Percentiles rank a stretch among this genome's conserved stretches.
phyloP scores from a whole-genome alignment of 306 rosid genomes.

The Lablab purpureus region DNA sequence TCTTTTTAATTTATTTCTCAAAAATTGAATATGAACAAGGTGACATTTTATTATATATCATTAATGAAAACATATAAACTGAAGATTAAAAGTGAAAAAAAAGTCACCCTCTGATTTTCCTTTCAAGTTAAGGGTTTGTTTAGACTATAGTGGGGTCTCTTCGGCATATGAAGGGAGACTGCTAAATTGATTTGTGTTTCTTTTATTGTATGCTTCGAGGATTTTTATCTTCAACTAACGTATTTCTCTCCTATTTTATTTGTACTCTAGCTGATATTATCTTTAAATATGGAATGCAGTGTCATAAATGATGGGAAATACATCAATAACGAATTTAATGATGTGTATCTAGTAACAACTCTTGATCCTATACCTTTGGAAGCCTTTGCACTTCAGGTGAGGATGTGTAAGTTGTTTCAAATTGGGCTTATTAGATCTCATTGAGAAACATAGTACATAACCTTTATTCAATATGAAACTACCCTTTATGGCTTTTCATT shows the following conservation, averaged over 20 bases:
- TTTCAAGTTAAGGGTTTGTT: constrained; percentile 21
- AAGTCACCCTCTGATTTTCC: constrained; percentile 16
- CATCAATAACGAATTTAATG: constrained; percentile 85
- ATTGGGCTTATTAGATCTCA: constrained; percentile 31
- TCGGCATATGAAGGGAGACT: constrained; percentile 31
- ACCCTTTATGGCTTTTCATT: constrained; percentile 10
- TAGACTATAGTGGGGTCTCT: background rate
- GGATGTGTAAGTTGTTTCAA: constrained; percentile 43
- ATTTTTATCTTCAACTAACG: constrained; percentile 22
- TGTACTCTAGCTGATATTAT: constrained; percentile 40
- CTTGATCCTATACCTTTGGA: constrained; percentile 84
- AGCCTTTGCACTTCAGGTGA: constrained; percentile 95
- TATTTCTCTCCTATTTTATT: constrained; percentile 31
- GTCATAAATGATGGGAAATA: constrained; percentile 73
- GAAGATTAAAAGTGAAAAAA: constrained; percentile 7
- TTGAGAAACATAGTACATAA: constrained; percentile 1
- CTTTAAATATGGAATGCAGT: constrained; percentile 64
- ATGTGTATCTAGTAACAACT: constrained; percentile 91
- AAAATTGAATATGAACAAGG: constrained; percentile 19
- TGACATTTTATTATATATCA: constrained; percentile 1
- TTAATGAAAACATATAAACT: constrained; percentile 23
- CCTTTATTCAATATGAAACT: constrained; percentile 35
- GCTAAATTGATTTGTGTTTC: background rate
- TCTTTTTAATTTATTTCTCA: background rate
- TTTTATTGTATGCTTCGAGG: background rate